A percentile compares a stretch with the other conserved stretches of the same genome.
phyloP scores from a whole-genome alignment of 805 yeast species.

The Metschnikowia vanudenii region DNA sequence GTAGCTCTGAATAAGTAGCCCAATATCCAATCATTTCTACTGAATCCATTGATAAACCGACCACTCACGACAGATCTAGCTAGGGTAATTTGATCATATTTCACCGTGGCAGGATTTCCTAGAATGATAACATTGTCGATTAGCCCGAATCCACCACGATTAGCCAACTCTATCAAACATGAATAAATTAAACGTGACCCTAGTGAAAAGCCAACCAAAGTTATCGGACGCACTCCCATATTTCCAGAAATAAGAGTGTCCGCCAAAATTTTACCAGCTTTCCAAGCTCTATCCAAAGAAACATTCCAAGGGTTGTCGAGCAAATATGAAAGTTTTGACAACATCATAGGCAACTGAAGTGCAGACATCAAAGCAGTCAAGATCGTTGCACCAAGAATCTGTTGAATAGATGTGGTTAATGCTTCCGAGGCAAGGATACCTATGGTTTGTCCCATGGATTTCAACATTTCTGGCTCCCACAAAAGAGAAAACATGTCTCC shows the following conservation, averaged over 20 bases:
- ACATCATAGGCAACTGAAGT: constrained; percentile 86
- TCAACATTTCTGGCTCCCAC: constrained; percentile 99
- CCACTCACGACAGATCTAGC: constrained; percentile 90
- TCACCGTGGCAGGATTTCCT: constrained; percentile 85
- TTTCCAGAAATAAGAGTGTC: constrained; percentile 86
- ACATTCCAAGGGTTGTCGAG: constrained; percentile 98
- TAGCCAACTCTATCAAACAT: constrained; percentile 82
- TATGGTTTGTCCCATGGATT: constrained; percentile 94
- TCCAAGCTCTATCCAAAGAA: constrained; percentile 95
- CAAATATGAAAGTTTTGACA: constrained; percentile 83
- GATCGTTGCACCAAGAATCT: constrained; percentile 87
- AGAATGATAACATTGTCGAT: constrained; percentile 84
- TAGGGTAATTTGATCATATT: constrained; percentile 70
- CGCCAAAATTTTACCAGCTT: constrained; percentile 87
- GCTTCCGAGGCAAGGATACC: constrained; percentile 92
- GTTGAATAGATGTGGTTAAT: constrained; percentile 89
- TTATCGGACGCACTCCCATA: constrained; percentile 88
- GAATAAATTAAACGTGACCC: constrained; percentile 93
- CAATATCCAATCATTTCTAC: constrained; percentile 91
- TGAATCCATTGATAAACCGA: constrained; percentile 83
- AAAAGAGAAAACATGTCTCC: constrained; percentile 89
- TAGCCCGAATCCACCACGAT: constrained; percentile 80
- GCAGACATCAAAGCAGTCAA: constrained; percentile 90
- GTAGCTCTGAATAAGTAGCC: constrained; percentile 96
- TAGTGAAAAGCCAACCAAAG: constrained; percentile 87